These are phyloP conservation scores for Tieghemostelium lacteum DNA, from an alignment of 78 protist species.

Conservation along the genomic window DNA sequence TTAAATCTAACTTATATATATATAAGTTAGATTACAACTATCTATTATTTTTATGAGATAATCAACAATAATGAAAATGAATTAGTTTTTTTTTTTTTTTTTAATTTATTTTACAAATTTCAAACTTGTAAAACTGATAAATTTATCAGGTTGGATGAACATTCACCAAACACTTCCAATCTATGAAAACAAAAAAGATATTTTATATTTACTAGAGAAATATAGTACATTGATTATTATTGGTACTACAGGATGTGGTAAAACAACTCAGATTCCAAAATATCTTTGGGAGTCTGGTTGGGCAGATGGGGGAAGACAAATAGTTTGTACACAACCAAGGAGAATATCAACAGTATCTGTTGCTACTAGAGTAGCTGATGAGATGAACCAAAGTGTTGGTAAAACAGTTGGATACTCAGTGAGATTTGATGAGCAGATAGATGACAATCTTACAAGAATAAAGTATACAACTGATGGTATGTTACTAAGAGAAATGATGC, in stretches of 20 bases:
- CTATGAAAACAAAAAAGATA: conserved; percentile 21
- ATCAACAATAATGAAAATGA: no score
- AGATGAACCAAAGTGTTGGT: conserved; percentile 82
- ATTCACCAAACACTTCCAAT: no score
- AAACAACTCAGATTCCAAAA: conserved; percentile 87
- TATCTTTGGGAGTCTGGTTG: conserved; percentile 92
- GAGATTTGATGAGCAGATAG: conserved; percentile 79
- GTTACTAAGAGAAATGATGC: conserved; percentile 92
- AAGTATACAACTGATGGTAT: conserved; percentile 97
- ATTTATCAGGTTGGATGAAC: no score
- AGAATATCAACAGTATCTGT: conserved; percentile 93
- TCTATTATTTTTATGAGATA: no score
- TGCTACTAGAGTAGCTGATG: conserved; percentile 92
- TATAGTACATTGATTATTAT: conserved; percentile 64
- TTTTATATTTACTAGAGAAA: conserved; percentile 76
- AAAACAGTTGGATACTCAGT: conserved; percentile 85
- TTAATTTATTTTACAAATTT: no score
- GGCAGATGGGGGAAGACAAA: conserved; percentile 81
- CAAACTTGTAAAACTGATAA: no score
- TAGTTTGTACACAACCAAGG: conserved; percentile 92
- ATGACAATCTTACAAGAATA: conserved; percentile 73
- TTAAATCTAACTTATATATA: no score
- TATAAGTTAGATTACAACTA: no score
- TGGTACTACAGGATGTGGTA: conserved; percentile 86
- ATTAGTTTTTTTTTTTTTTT: no score